phyloP scores from a whole-genome alignment of 1,139 yeast species.

The Taphrina deformans region DNA sequence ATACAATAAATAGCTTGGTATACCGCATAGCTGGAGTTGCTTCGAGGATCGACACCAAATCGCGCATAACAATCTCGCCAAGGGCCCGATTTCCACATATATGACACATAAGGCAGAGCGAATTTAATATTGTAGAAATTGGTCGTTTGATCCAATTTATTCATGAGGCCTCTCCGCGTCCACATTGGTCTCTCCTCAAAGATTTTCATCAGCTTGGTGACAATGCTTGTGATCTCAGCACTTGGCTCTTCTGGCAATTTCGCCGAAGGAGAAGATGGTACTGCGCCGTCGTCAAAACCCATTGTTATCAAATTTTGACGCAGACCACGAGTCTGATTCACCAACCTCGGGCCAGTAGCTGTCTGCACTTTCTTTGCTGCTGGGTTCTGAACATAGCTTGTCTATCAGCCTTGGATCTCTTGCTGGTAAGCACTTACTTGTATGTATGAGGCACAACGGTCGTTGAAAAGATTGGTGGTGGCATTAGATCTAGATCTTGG shows the following conservation, averaged over 20 bases:
- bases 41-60: slow-evolving; percentile 76
- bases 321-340: slow-evolving; percentile 9
- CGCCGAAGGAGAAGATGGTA: slow-evolving; percentile 52
- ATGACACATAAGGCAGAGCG: slow-evolving; percentile 82
- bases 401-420: background rate
- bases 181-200: slow-evolving; percentile 79
- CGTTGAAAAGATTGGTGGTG: slow-evolving; percentile 82
- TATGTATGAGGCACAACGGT: slow-evolving; percentile 75
- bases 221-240: slow-evolving; percentile 46
- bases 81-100: slow-evolving; percentile 82
- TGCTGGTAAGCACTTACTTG: slow-evolving; percentile 42
- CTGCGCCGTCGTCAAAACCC: slow-evolving; percentile 20
- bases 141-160: slow-evolving; percentile 54
- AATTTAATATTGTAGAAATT: slow-evolving; percentile 55
- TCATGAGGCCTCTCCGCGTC: slow-evolving; percentile 74
- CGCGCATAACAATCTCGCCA: slow-evolving; percentile 88
- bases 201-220: slow-evolving; percentile 55
- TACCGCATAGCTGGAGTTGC: slow-evolving; percentile 55
- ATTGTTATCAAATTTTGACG: slow-evolving; percentile 20
- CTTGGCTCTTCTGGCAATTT: slow-evolving; percentile 48
- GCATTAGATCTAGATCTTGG: slow-evolving; percentile 67
- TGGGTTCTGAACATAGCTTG: slow-evolving; percentile 56
- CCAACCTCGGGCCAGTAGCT: slow-evolving; percentile 13
- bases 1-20: slow-evolving; percentile 88
- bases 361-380: slow-evolving; percentile 12